Base-by-base conservation (phyloP, 2,329 filamentous ascomycete species). In the Ophiognomonia clavigignenti-juglandacearum region DNA sequence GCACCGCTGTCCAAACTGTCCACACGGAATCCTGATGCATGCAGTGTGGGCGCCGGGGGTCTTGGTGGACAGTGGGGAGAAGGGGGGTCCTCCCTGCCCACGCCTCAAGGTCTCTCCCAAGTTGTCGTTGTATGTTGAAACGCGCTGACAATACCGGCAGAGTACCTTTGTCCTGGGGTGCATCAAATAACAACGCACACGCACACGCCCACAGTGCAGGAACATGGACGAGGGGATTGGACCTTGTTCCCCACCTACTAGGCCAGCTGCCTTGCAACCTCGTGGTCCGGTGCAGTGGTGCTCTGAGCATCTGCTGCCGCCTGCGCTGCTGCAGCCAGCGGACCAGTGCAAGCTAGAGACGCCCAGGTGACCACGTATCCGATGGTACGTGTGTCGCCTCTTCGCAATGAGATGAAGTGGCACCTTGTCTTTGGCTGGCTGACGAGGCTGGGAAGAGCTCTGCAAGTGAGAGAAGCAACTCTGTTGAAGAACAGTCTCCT, bases 271-370 rank as follows among this genome's bases (percentile, higher is more conserved):
- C 34, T 35, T 29, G 42, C 18, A 26, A 23, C 42, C 43, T 39
- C 43, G 43, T 45, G 43, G 43, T 34, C n/a, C n/a, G n/a, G n/a
- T n/a, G n/a, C n/a, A n/a, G n/a, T 45, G 43, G 43, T 32, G 20
- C 14, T 32, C 7, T 34, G 32, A 31, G 31, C 42, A 23, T 19
- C 24, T 38, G 23, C 18, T 10, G 22, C 35, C 13, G 18, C 34
- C 22, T 18, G 23, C 26, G 11, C 31, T 16, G 31, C 14, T 34
- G 31, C 14, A 16, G 31, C 14, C 35, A 31, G 23, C 18, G n/a
- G 26, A 35, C 42, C 31, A 39, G 43, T 37, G 32, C 26, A 34
- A 24, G 20, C 36, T 20, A 24, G 27, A 39, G 22, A 19, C 23
- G 16, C 27, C 23, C 43, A 45, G 43, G 35, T 45, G 43, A 45